phyloP scores from a whole-genome alignment of 129 eudicot species.

The Flaveria trinervia region DNA sequence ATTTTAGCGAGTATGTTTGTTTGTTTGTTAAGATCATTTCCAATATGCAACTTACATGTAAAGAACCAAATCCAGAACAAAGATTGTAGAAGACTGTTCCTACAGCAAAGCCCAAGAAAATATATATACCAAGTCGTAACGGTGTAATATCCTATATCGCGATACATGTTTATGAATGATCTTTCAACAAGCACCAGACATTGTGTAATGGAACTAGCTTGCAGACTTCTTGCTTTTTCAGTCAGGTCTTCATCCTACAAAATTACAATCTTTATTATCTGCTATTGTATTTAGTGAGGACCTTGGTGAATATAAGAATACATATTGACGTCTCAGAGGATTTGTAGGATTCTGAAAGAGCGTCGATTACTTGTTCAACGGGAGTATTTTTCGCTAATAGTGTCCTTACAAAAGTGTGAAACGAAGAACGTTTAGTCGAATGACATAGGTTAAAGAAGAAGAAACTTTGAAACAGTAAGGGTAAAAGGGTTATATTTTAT shows the following conservation, averaged over 20 bases:
- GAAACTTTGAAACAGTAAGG: background rate
- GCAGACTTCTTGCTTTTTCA: constrained; percentile 40
- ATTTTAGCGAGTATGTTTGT: no score
- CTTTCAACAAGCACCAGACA: constrained; percentile 55
- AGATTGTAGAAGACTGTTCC: constrained; percentile 55
- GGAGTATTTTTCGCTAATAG: constrained; percentile 31
- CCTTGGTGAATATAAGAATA: no score
- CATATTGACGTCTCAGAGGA: constrained; percentile 34
- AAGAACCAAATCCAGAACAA: constrained; percentile 48
- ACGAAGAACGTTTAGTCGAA: background rate
- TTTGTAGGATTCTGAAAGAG: constrained; percentile 50
- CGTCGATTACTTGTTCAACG: constrained; percentile 46
- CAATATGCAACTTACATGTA: constrained; percentile 46
- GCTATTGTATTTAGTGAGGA: background rate
- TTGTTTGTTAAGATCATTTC: no score
- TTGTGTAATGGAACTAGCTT: constrained; percentile 47
- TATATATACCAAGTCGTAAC: constrained; percentile 61
- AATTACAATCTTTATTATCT: background rate
- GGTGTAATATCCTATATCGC: constrained; percentile 73
- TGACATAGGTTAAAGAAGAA: background rate
- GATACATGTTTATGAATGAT: constrained; percentile 66
- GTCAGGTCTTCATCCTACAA: constrained; percentile 35
- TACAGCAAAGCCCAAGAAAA: constrained; percentile 48
- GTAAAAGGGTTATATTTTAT: background rate
- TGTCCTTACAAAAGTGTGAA: constrained; percentile 41